These are phyloP conservation scores for Termitomyces sp. DNA, from an alignment of 768 basidiomycete genomes.

Conservation along the genomic window DNA sequence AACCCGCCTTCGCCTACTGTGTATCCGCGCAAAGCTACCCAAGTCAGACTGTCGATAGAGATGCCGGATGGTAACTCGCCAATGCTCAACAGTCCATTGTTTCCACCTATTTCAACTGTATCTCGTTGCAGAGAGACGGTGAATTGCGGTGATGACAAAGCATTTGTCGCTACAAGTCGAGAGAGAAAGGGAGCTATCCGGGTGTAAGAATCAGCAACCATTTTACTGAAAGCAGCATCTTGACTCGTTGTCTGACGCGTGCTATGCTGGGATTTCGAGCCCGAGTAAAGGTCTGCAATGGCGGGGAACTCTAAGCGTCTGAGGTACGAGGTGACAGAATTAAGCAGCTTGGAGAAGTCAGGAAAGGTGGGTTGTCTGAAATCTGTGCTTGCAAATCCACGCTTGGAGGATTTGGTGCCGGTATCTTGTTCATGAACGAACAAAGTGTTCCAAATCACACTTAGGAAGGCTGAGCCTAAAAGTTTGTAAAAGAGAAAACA, in stretches of 20 bases:
- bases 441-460: conserved; percentile 40
- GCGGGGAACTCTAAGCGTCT: conserved; percentile 4
- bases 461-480: conserved; percentile 14
- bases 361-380: conserved; percentile 24
- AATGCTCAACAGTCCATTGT: conserved; percentile 57
- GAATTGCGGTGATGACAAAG: conserved; percentile 41
- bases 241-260: too few relatives aligned
- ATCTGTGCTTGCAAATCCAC: conserved; percentile 7
- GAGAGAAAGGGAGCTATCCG: conserved; percentile 39
- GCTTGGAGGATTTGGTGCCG: not conserved
- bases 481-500: not conserved
- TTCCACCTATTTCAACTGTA: conserved; percentile 64
- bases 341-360: conserved; percentile 16
- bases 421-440: conserved; percentile 19
- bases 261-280: conserved; percentile 1
- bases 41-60: conserved; percentile 45
- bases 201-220: conserved; percentile 35
- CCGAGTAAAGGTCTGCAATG: not conserved
- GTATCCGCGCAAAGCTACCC: conserved; percentile 61
- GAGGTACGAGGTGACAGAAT: conserved; percentile 4
- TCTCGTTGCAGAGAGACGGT: too few relatives aligned
- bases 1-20: conserved; percentile 45
- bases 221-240: conserved; percentile 14
- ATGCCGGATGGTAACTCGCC: conserved; percentile 57
- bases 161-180: conserved; percentile 34